Base-by-base conservation (phyloP, 1,139 yeast genomes). In the Zygosaccharomyces sapae region DNA sequence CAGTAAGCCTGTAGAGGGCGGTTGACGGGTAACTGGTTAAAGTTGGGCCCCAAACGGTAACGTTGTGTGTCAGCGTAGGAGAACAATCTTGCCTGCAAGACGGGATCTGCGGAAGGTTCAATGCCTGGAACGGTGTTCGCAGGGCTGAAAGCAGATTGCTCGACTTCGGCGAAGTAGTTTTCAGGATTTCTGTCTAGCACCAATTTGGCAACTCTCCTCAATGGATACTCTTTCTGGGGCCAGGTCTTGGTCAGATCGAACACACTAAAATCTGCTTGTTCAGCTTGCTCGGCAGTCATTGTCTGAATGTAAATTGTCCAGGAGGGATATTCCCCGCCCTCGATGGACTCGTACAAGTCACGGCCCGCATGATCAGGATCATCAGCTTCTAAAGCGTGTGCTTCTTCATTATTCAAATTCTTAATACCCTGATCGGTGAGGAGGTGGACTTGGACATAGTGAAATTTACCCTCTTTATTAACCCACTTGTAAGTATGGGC, bases 71-170 rank as follows among this genome's bases (percentile, higher is more conserved):
- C 94, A 51, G 87, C 79, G 71, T 85, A 85, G 33, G 92, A 82
- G 70, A 84, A 85, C 59, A 85, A 74, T 70, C 94, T 80, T 18
- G 88, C 79, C 71, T 85, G 94, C 66, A 85, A 74, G 45, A 85
- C 92, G 46, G 92, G 94, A 65, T 85, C 94, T 57, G 87, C 88
- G 40, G 88, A 81, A 44, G 92, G 77, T 68, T 83, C 87, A 76
- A 81, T 79, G 57, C 82, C 85, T 50, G 92, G 92, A 50, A 85
- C 86, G 36, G 86, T 77, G 69, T 85, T 86, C 33, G 89, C 77
- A 50, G 94, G 94, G 38, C 87, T 74, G 69, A 84, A 72, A 5
- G 76, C 76, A 48, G 67, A 65, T 54, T 72, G 76, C 54, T 72
- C 76, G 37, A 72, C 70, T 55, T 73, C 75, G 18, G 73, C 72